These are phyloP conservation scores for Trametes elegans DNA, from an alignment of 768 basidiomycete genomes.

Conservation along the genomic window DNA sequence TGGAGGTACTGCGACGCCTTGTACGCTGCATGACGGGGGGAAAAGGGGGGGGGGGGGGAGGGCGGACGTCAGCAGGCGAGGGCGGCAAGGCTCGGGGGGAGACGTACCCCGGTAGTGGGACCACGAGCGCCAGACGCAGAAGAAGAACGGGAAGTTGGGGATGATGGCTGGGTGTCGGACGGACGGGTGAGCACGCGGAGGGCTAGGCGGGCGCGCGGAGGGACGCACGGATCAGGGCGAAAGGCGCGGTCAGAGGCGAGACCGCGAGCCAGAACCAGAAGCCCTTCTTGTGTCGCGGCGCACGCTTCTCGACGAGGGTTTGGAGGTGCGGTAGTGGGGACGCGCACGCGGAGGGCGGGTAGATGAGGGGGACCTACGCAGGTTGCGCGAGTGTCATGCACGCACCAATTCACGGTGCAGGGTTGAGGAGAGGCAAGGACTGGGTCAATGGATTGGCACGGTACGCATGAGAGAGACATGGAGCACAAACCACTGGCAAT, in stretches of 20 bases:
- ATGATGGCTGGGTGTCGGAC: constrained; percentile 53
- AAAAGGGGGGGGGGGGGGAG: neutral
- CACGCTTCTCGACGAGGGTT: constrained; percentile 49
- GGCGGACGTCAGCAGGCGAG: neutral
- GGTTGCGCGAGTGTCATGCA: neutral
- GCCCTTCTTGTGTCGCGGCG: constrained; percentile 63
- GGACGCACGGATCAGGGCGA: constrained; percentile 70
- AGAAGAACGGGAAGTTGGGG: constrained; percentile 85
- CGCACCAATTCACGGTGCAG: neutral
- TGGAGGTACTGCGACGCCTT: constrained; percentile 69
- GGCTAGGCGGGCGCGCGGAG: neutral
- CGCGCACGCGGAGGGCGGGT: constrained; percentile 42
- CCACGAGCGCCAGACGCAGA: constrained; percentile 83
- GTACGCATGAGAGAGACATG: neutral
- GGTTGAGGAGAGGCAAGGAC: neutral
- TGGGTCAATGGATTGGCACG: constrained; percentile 25
- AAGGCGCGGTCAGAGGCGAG: constrained; percentile 72
- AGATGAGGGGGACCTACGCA: constrained; percentile 57
- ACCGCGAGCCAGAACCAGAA: constrained; percentile 64
- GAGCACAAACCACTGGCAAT: constrained; percentile 20
- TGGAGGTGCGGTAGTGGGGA: constrained; percentile 45
- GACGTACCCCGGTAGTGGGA: constrained; percentile 71
- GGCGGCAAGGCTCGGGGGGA: neutral
- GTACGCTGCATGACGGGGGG: constrained; percentile 45
- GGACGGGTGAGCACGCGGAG: neutral